A percentile compares a stretch with the other conserved stretches of the same genome.
Conservation (phyloP, 2,329 filamentous ascomycete genomes). For the Whalleya microplaca region DNA sequence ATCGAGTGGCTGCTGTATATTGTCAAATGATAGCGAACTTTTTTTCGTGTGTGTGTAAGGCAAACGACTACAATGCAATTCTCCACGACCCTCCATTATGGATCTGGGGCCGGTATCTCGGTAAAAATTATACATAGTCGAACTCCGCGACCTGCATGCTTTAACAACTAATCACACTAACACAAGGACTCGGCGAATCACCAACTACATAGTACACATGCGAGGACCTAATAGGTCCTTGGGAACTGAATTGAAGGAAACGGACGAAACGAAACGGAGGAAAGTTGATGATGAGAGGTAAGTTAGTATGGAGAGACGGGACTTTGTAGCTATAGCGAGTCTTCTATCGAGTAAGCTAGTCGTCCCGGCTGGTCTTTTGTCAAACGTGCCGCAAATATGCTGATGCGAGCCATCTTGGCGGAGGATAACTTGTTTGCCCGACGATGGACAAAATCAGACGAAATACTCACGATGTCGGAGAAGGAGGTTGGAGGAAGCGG, state of each 20-base stretch:
- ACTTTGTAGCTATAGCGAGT: too few relatives aligned
- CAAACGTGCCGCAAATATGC: too few relatives aligned
- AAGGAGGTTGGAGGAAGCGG: conserved; percentile 7
- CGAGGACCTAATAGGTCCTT: not conserved
- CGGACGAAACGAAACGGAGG: not conserved
- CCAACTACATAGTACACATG: not conserved
- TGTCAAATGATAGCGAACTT: too few relatives aligned
- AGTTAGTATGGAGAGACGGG: too few relatives aligned
- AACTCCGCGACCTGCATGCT: not conserved
- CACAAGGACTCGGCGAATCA: not conserved
- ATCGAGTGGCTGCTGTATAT: conserved; percentile 7
- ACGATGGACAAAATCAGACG: not conserved
- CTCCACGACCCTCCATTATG: not conserved
- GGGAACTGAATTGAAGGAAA: not conserved
- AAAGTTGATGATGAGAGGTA: too few relatives aligned
- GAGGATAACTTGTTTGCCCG: not conserved
- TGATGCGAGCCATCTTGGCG: not conserved
- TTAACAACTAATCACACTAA: not conserved
- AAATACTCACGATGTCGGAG: conserved; percentile 7
- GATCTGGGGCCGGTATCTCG: not conserved
- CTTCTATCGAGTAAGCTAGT: too few relatives aligned
- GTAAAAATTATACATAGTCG: not conserved
- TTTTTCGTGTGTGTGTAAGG: not conserved
- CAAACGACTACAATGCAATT: not conserved
- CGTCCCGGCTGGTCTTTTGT: too few relatives aligned